These are phyloP conservation scores for Solanum microdontum DNA, from an alignment of 257 asterid species.

Conservation along the genomic window DNA sequence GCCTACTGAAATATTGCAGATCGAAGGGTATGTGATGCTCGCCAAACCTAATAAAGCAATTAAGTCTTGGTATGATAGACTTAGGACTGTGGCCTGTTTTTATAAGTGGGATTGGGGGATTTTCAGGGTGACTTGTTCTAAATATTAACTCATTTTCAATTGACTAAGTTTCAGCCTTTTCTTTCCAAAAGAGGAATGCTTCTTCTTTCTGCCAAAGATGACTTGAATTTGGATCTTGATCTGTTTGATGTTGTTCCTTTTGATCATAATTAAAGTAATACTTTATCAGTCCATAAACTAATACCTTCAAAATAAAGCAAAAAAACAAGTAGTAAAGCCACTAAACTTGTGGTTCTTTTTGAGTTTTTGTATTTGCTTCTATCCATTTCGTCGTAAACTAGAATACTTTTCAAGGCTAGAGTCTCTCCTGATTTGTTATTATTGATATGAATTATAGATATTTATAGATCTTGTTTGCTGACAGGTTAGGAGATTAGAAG, in stretches of 20 bases:
- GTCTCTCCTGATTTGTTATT: background rate
- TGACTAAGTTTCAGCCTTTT: background rate
- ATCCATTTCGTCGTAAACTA: background rate
- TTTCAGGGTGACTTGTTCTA: background rate
- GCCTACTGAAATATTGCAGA: background rate
- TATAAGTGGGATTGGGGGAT: background rate
- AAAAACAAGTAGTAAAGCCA: background rate
- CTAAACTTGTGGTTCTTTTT: background rate
- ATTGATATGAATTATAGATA: background rate
- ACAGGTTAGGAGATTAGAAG: slow-evolving; percentile 56
- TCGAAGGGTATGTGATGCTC: background rate
- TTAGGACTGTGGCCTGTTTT: background rate
- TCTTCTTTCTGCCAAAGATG: background rate
- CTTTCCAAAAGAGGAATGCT: background rate
- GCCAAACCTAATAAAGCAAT: background rate
- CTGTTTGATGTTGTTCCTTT: background rate
- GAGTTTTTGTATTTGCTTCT: background rate
- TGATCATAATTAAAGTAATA: background rate
- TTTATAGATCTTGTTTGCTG: background rate
- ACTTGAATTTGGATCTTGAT: background rate
- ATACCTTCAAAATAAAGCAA: background rate
- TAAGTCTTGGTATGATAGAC: background rate
- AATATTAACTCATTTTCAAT: background rate
- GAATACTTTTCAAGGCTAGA: background rate
- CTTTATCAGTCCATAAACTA: background rate